Percentiles rank a stretch among this genome's conserved stretches.
phyloP scores from a whole-genome alignment of 352 stramenopile genomes.

The Globisporangium radiosum region DNA sequence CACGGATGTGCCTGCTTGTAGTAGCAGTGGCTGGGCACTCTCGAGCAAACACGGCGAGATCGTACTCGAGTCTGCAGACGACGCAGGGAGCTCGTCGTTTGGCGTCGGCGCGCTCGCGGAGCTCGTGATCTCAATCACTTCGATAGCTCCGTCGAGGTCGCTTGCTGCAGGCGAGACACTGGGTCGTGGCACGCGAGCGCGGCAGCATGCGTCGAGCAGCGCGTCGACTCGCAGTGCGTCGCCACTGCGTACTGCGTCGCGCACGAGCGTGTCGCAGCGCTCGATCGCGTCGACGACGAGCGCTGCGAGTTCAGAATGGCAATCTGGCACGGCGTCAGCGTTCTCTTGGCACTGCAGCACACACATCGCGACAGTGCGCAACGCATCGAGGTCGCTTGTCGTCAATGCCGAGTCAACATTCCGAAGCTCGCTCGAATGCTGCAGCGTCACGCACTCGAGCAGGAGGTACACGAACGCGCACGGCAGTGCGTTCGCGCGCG shows the following conservation, averaged over 20 bases:
- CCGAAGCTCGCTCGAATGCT: neutral
- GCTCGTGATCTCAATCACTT: neutral
- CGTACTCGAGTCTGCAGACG: slow-evolving; percentile 9
- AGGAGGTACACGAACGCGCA: slow-evolving; percentile 43
- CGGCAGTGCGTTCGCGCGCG: slow-evolving; percentile 21
- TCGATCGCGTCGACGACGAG: neutral
- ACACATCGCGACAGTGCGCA: neutral
- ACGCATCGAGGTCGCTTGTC: neutral
- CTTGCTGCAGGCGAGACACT: neutral
- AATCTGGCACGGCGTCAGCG: neutral
- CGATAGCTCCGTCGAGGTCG: neutral
- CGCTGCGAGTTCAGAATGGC: neutral
- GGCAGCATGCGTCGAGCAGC: neutral
- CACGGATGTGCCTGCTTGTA: neutral
- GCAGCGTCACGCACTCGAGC: slow-evolving; percentile 19
- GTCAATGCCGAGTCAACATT: neutral
- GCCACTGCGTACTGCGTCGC: neutral
- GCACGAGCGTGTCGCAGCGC: neutral
- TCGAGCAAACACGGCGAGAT: slow-evolving; percentile 9
- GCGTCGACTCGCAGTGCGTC: neutral
- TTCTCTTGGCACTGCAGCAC: neutral
- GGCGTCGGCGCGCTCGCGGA: neutral
- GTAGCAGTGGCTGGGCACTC: neutral
- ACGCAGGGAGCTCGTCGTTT: slow-evolving; percentile 2
- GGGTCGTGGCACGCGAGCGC: neutral